Conservation (phyloP, 768 basidiomycete species). For the Boletus rubroflammeus region DNA sequence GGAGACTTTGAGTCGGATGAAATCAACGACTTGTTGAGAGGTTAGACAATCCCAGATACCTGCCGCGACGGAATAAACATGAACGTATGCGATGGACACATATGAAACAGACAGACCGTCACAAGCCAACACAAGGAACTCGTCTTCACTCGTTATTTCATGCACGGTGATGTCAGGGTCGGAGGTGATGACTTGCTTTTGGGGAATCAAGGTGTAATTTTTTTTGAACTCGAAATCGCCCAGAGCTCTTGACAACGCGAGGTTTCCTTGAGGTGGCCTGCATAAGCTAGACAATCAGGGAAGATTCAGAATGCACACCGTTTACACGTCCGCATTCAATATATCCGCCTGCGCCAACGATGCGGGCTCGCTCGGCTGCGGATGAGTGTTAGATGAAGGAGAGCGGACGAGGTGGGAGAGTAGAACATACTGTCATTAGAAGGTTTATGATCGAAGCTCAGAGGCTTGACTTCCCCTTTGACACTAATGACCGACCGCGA, state of each 20-base stretch:
- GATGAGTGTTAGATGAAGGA: constrained; percentile 4
- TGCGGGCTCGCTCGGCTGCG: constrained; percentile 79
- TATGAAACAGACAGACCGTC: constrained; percentile 63
- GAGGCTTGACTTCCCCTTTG: constrained; percentile 80
- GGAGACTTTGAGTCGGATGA: constrained; percentile 76
- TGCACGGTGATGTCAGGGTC: constrained; percentile 90
- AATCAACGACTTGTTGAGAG: constrained; percentile 91
- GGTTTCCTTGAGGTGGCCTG: constrained; percentile 61
- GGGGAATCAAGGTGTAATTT: constrained; percentile 73
- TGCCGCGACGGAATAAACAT: constrained; percentile 29
- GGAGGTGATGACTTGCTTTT: constrained; percentile 91
- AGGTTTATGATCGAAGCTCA: constrained; percentile 97
- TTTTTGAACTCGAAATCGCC: constrained; percentile 99
- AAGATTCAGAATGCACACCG: constrained; percentile 46
- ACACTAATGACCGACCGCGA: constrained; percentile 85
- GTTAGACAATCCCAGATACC: constrained; percentile 98
- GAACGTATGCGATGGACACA: neutral
- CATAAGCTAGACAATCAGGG: neutral
- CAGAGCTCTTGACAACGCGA: constrained; percentile 90
- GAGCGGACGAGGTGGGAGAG: neutral
- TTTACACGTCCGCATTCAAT: constrained; percentile 97
- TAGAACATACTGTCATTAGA: constrained; percentile 66
- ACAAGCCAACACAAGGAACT: constrained; percentile 95
- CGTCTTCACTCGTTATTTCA: constrained; percentile 82
- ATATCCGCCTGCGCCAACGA: constrained; percentile 88